Conservation (phyloP, 495 filamentous ascomycete genomes). For the Penicillium crystallinum region DNA sequence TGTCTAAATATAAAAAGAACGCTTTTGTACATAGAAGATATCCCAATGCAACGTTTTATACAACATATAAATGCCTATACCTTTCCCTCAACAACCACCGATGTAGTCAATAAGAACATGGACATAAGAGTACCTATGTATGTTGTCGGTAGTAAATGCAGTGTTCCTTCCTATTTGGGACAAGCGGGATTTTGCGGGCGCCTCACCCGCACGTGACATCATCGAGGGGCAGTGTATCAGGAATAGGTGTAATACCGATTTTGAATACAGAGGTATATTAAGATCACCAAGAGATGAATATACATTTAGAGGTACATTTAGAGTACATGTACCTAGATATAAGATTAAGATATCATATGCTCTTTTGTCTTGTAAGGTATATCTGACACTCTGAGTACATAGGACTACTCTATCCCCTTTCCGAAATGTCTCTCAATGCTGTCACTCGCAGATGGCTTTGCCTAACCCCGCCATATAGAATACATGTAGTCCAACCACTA, state of each 20-base stretch:
- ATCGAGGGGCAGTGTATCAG: constrained; percentile 20
- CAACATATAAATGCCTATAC: background rate
- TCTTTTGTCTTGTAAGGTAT: background rate
- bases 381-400: too few species aligned
- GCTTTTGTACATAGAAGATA: constrained; percentile 5
- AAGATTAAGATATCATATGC: background rate
- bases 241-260: background rate
- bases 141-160: background rate
- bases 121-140: background rate
- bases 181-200: constrained; percentile 11
- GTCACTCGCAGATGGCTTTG: background rate
- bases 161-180: constrained; percentile 14
- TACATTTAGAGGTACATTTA: too few species aligned
- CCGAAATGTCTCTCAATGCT: background rate
- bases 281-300: background rate
- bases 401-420: too few species aligned
- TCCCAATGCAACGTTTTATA: background rate
- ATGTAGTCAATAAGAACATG: too few species aligned
- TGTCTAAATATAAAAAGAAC: constrained; percentile 32
- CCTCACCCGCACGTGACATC: constrained; percentile 31
- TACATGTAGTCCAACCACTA: background rate
- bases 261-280: constrained; percentile 2
- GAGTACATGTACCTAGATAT: too few species aligned
- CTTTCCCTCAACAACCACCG: too few species aligned
- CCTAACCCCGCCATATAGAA: background rate